Conservation (phyloP, 2,329 filamentous ascomycete species). For the Fusarium sambucinum region DNA sequence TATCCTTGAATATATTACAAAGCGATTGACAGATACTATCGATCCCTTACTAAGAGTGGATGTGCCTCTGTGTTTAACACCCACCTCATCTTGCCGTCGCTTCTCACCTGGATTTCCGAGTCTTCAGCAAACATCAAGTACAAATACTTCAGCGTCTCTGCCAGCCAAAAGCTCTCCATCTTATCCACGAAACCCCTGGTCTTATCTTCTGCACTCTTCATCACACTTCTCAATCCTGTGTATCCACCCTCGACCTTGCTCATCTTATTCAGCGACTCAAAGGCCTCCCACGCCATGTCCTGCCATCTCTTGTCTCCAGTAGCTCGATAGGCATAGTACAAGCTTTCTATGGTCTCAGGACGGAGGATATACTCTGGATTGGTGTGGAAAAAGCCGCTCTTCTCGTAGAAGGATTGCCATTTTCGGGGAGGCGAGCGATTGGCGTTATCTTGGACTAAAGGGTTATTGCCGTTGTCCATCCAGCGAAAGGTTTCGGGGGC, state of each 20-base stretch:
- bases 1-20: fast-evolving
- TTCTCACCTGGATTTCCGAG: conserved; percentile 28
- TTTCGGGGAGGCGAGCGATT: conserved; percentile 16
- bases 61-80: conserved; percentile 40
- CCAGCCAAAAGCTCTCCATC: conserved; percentile 44
- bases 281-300: conserved; percentile 37
- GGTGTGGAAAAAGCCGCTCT: conserved; percentile 26
- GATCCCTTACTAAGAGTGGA: conserved; percentile 2
- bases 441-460: conserved; percentile 8
- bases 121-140: conserved; percentile 40
- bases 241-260: conserved; percentile 24
- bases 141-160: conserved; percentile 41
- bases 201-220: conserved; percentile 10
- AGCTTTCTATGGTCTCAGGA: conserved; percentile 34
- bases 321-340: conserved; percentile 39
- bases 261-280: conserved; percentile 15
- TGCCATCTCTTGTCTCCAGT: conserved; percentile 34
- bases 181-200: conserved; percentile 23
- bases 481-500: conserved; percentile 39
- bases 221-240: conserved; percentile 16
- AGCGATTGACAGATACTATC: not conserved
- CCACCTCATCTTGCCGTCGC: conserved; percentile 36
- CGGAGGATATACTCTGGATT: conserved; percentile 37
- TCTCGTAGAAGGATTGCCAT: conserved; percentile 29
- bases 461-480: conserved; percentile 32